Percentiles rank a stretch among this genome's conserved stretches.
These are phyloP conservation scores for Cercospora sp. DNA, from an alignment of 2,329 filamentous ascomycete species.

Conservation along the genomic window DNA sequence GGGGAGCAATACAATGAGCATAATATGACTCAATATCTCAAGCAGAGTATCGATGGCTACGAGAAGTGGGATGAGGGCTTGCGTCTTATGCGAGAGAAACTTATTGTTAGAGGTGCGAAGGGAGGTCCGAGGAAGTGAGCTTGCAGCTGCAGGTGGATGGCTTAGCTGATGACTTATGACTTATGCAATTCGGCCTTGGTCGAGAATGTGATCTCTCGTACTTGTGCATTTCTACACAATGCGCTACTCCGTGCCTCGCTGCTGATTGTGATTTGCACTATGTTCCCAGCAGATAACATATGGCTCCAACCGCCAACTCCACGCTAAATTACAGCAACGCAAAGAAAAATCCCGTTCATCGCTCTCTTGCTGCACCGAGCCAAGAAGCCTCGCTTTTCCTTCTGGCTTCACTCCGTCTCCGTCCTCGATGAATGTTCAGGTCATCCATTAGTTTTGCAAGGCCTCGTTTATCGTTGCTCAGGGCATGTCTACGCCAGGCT, in stretches of 20 bases:
- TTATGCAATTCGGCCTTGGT: conserved; percentile 1
- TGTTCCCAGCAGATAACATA: neutral
- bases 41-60: conserved; percentile 49
- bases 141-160: neutral
- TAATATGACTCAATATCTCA: conserved; percentile 73
- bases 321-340: neutral
- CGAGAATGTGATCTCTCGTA: neutral
- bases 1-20: conserved; percentile 74
- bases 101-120: conserved; percentile 50
- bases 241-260: neutral
- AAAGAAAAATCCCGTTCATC: neutral
- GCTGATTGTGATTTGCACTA: neutral
- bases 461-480: conserved; percentile 17
- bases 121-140: conserved; percentile 31
- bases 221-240: neutral
- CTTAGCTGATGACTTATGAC: conserved; percentile 4
- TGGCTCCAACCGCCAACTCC: neutral
- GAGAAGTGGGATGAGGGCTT: conserved; percentile 49
- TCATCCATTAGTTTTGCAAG: conserved; percentile 23
- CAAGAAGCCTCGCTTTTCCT: neutral
- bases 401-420: neutral
- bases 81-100: conserved; percentile 45
- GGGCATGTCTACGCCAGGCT: conserved; percentile 22
- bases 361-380: neutral
- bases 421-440: conserved; percentile 13